Evolutionary conservation across 305 asterid genomes (phyloP).

Genomic region (Solanum hybrid): DNA sequence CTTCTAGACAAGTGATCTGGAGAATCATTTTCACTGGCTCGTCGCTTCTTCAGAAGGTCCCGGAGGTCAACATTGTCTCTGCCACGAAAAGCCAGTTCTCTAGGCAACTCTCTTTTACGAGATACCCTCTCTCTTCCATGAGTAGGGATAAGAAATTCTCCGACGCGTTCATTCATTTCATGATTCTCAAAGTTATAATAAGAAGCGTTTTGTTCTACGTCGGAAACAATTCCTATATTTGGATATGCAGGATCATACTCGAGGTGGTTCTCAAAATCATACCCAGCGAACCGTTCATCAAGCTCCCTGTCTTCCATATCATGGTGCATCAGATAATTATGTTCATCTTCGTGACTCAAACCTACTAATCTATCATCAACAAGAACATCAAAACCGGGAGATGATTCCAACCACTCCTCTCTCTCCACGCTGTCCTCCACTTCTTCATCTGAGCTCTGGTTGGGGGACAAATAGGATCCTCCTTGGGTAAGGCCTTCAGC

Average conservation of each 20-base stretch:
- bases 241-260: constrained; percentile 22
- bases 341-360: constrained; percentile 18
- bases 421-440: constrained; percentile 8
- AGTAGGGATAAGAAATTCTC: not conserved
- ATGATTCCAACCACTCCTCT: constrained; percentile 28
- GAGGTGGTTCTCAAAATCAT: constrained; percentile 14
- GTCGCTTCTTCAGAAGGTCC: constrained; percentile 21
- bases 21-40: constrained; percentile 2
- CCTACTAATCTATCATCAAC: constrained; percentile 23
- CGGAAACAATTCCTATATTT: constrained; percentile 6
- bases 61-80: constrained; percentile 17
- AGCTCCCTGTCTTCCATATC: constrained; percentile 15
- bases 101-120: constrained; percentile 5
- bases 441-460: constrained; percentile 20
- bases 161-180: not conserved
- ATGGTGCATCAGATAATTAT: constrained; percentile 8
- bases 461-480: constrained; percentile 7
- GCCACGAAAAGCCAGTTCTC: not conserved
- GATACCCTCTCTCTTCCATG: constrained; percentile 1
- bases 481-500: constrained; percentile 10
- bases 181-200: not conserved
- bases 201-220: not conserved
- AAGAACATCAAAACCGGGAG: constrained; percentile 37
- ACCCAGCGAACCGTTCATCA: constrained; percentile 10
- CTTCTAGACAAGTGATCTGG: constrained; percentile 3